Base-by-base conservation (phyloP, 352 stramenopile genomes). In the Elongisporangium senticosum region DNA sequence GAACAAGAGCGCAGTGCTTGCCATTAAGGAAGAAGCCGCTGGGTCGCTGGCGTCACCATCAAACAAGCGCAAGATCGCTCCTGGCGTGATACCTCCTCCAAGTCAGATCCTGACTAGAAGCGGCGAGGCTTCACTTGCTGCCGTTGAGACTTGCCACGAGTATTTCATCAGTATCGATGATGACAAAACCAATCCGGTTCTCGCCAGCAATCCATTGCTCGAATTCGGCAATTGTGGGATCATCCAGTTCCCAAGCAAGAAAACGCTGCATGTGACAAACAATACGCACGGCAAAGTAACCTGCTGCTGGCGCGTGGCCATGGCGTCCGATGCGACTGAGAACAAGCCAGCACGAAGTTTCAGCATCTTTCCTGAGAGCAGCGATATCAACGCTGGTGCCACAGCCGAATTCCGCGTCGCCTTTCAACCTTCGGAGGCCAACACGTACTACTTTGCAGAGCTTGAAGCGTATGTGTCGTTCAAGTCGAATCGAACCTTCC, bases 401-500 rank as follows among this genome's bases (percentile, higher is more conserved):
- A 88, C 72, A 7, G 68, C 64, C 37, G 83, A 94, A 53, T 98
- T 98, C 57, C 68, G 72, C 21, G 73, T 98, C 14, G 69, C 67
- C 3, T 98, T 98, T 59, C 69, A 84, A 24, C 93, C 93, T 1
- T 63, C 65, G 0, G 62, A 74, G 8, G 59, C 68, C 33, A 96
- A 98, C 65, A 63, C 76, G 15, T 98, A 97, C 70, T 98, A 92
- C 67, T 91, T 95, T 52, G 75, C 75, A 15, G 90, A 97, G 65
- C 70, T 97, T 7, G 93, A 97, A 59, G 87, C 75, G 20, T 93
- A 81, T 55, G 86, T 88, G 39, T 89, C 85, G 19, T 97, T 97
- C 63, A 97, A 97, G 58, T 96, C 89, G 10, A 97, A 98, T 61
- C 79, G 90, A 28, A 97, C 87, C 13, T 98, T 98, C 59, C 88